Evolutionary conservation across 768 basidiomycete species (phyloP).

Genomic region (Suillus hirtellus): DNA sequence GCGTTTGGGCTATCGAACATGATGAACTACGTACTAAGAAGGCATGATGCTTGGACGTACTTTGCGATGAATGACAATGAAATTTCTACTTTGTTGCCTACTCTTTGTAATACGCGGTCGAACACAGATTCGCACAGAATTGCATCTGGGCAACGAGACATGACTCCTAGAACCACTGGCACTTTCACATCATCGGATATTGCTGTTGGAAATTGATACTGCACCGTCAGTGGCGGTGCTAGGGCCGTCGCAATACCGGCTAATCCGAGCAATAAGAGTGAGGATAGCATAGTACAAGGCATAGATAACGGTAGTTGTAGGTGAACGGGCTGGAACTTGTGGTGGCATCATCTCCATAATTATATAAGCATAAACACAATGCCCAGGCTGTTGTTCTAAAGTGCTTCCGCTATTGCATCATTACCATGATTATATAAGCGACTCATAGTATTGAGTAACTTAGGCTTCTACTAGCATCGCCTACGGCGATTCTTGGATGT

Average conservation of each 20-base stretch:
- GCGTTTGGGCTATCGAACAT: constrained; percentile 51
- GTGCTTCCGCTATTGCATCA: constrained; percentile 25
- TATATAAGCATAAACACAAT: not conserved
- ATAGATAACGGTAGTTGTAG: constrained; percentile 17
- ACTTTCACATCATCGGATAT: constrained; percentile 39
- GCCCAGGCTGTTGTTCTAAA: not conserved
- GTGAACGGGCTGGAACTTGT: constrained; percentile 1
- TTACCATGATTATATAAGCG: constrained; percentile 10
- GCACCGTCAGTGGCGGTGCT: constrained; percentile 21
- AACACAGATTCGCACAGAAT: constrained; percentile 78
- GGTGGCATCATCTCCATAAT: constrained; percentile 20
- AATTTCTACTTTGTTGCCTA: constrained; percentile 64
- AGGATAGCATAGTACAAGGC: constrained; percentile 20
- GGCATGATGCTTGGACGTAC: constrained; percentile 44
- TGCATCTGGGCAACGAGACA: constrained; percentile 82
- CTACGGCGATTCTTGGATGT: constrained; percentile 35
- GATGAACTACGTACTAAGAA: constrained; percentile 17
- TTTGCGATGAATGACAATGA: constrained; percentile 71
- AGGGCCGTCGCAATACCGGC: constrained; percentile 17
- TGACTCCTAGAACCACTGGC: constrained; percentile 56
- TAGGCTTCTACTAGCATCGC: constrained; percentile 4
- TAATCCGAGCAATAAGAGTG: constrained; percentile 21
- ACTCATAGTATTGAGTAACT: no score
- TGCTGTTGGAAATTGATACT: constrained; percentile 18
- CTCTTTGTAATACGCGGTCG: constrained; percentile 65